Evolutionary conservation across 1,284 basidiomycete species (phyloP), one percentile per base, ranked within the genome.

Genomic region (Moniliella sp.): DNA sequence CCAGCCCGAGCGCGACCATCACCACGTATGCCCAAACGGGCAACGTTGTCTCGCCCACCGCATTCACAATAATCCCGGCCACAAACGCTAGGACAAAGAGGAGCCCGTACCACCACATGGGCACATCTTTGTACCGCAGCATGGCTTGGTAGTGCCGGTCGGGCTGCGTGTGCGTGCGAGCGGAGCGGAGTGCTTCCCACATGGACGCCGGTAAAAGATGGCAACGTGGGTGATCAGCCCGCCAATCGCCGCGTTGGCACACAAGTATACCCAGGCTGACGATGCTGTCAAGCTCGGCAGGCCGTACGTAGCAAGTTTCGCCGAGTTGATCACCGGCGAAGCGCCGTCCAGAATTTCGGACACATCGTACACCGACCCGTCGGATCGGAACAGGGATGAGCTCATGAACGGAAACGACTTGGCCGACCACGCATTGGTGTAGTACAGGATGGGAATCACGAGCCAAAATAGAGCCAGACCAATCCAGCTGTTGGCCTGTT

Each of bases 191-290:
- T 0, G 69, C 68, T 14, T n/a, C 21, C 2, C 19, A 8, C 0
- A 42, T 30, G 25, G 56, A 48, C 19, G 37, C 7, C 57, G 42
- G 42, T 47, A 61, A 37, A 56, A 75, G 70, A 69, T 70, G 13
- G 40, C 55, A 4, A 61, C 47, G 49, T 75, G 73, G 0, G 69
- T 67, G 35, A 76, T 66, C 11, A 75, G 59, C 9, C 68, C 72
- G 11, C 73, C 74, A 15, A 57, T 45, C 1, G 55, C 52, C 1
- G 40, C 27, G 25, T 42, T 53, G 4, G 36, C 31, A 1, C 64
- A 66, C 25, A 73, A 50, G 48, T 69, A 69, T 1, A 53, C 33
- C 71, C 71, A 75, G 0, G 69, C 69, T 45, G 71, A 70, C 3
- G 71, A 71, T 29, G 41, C 46, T 0, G 49, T 39, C 2, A 61